Base-by-base conservation (phyloP, 164 flowering plant genomes). In the Umbellularia californica region DNA sequence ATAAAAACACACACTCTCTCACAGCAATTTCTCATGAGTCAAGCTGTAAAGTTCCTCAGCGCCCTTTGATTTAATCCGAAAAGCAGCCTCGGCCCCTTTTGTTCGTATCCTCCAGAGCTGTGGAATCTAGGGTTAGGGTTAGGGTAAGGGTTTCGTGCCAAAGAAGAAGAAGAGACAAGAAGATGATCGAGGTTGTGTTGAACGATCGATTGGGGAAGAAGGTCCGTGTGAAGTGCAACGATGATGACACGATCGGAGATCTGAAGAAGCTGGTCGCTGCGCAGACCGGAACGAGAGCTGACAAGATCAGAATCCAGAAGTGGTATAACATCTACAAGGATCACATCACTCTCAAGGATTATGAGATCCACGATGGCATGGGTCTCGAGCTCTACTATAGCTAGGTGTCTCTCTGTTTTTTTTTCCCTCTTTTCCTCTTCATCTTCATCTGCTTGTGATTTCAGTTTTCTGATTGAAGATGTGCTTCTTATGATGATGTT, bases 351-450 rank as follows among this genome's bases (percentile, higher is more conserved):
- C 94, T 93, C 81, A 81, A 85, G 82, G 98, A 93, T 82, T 93
- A 93, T 81, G 98, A 93, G 84, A 90, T 93, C 71, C 96, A 93
- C 41, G 98, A 93, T 68, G 98, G 98, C 79, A 93, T 91, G 96
- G 96, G 97, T 73, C 98, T 93, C 73, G 95, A 93, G 83, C 97
- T 93, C 82, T 93, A 91, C 83, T 90, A 91, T 85, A 93, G 90
- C 35, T 76, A 73, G 58, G 65, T 58, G 2, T 27, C 28, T 27
- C 28, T 27, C 28, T 14, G 13, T 5, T 30, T 14, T 30, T 22
- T 63, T 19, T 24, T 0, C 30, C 30, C 30, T 63, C 13, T 14
- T n/a, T 4, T 63, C 20, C 3, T 19, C 19, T 64, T 9, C 41
- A 33, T 64, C 67, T 64, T 27, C 25, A 5, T 64, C 67, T 64